Percentiles rank a stretch among this genome's conserved stretches.
phyloP scores from a whole-genome alignment of 23 red algal genomes.

The Pyropia yezoensis region DNA sequence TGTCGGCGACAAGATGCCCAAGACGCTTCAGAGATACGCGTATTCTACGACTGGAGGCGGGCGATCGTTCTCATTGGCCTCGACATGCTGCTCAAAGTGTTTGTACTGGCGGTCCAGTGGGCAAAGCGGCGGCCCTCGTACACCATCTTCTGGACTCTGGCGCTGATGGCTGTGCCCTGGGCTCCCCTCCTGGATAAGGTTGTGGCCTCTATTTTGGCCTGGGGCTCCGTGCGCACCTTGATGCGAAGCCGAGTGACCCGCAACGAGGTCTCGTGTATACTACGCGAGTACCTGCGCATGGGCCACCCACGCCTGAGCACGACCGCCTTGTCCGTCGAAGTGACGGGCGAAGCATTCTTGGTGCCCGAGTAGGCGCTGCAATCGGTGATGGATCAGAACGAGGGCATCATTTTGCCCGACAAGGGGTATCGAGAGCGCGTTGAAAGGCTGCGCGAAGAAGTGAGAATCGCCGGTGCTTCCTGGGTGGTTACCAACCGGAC shows the following conservation, averaged over 20 bases:
- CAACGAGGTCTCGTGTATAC: slow-evolving; percentile 25
- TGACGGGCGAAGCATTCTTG: neutral
- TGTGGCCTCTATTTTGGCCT: slow-evolving; percentile 10
- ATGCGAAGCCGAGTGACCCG: slow-evolving; percentile 16
- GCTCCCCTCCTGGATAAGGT: slow-evolving; percentile 28
- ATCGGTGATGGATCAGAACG: neutral
- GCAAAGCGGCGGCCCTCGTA: no score
- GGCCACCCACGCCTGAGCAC: slow-evolving; percentile 19
- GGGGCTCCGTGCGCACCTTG: slow-evolving; percentile 7
- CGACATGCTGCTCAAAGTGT: no score
- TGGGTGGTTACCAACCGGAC: slow-evolving; percentile 15
- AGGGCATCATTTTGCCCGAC: neutral
- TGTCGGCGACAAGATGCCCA: no score
- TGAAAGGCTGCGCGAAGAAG: neutral
- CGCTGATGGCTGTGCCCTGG: slow-evolving; percentile 32
- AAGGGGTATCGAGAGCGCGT: neutral
- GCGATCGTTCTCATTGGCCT: no score
- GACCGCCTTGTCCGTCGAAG: slow-evolving; percentile 7
- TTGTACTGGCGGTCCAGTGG: no score
- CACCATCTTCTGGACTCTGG: slow-evolving; percentile 11
- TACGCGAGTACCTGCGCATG: slow-evolving; percentile 29
- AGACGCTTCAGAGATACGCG: no score
- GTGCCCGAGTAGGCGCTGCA: neutral
- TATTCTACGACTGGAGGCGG: no score
- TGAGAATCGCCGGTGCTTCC: slow-evolving; percentile 6